Evolutionary conservation across 208 protist species (phyloP), one percentile per base, ranked within the genome.

Genomic region (Herpetomonas tarakana): DNA sequence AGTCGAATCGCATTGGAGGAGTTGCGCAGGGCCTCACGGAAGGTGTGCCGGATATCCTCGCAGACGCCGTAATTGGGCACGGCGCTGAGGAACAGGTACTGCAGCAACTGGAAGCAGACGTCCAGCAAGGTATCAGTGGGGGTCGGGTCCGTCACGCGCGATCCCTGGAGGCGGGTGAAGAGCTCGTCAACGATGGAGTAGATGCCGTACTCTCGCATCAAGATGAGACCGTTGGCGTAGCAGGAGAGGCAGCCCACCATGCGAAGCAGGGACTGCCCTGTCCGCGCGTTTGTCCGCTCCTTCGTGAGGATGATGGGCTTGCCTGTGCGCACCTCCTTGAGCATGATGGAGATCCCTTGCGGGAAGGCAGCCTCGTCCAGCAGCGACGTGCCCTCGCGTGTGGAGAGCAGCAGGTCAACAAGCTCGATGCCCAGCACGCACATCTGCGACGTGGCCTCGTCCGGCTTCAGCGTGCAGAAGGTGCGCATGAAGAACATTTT

Each of bases 31-130:
- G 86, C 84, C 24, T 53, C 61, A 19, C 81, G 84, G 59, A 92
- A 81, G 24, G 71, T 78, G 51, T 86, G 74, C 3, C 90, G 81
- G 52, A 96, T 88, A 50, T 91, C 86, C 28, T 93, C 81, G 77
- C 90, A 92, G 41, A 96, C 86, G 38, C 90, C 90, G 71, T 88
- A 92, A 72, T 96, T 96, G 1, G 90, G 86, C 41, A 96, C 90
- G 2, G 82, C 77, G 60, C 90, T 78, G 38, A 93, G 68, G 65
- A 83, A 79, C 6, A 96, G 53, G 56, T 80, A 81, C 50, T 78
- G 81, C 66, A 96, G 70, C 14, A 96, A 65, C 58, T 83, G 71
- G 56, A 81, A 68, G 52, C 86, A 91, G 52, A 93, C 90, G 46
- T 91, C 79, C 35, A 80, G 73, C n/a, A 92, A 62, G 3, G 83